phyloP scores from a whole-genome alignment of 345 rosid species.

The Brassica rapa region DNA sequence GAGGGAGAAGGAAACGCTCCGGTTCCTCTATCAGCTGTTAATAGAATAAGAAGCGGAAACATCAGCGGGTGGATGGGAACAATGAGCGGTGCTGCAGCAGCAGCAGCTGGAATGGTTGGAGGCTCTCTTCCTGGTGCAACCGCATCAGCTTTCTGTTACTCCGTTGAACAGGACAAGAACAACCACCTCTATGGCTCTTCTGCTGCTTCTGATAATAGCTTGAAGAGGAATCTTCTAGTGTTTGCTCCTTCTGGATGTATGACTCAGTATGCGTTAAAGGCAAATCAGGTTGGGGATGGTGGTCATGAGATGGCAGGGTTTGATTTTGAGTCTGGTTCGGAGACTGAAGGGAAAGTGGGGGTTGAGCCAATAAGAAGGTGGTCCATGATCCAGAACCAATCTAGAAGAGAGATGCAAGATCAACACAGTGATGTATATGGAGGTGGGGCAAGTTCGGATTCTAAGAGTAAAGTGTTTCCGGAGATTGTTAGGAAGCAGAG shows the following conservation, averaged over 20 bases:
- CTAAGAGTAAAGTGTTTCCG: background rate
- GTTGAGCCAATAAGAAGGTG: background rate
- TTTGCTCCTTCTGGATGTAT: constrained; percentile 76
- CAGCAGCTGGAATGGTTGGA: constrained; percentile 73
- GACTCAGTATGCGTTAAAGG: constrained; percentile 66
- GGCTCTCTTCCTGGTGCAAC: constrained; percentile 53
- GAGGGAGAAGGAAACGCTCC: constrained; percentile 52
- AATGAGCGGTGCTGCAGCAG: constrained; percentile 64
- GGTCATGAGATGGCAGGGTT: constrained; percentile 40
- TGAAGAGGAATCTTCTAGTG: constrained; percentile 60
- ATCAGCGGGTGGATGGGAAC: constrained; percentile 81
- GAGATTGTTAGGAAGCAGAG: background rate
- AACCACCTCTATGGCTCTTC: background rate
- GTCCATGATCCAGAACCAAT: background rate
- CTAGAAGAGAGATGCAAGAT: background rate
- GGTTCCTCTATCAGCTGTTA: constrained; percentile 76
- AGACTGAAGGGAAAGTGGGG: background rate
- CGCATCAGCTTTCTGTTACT: background rate
- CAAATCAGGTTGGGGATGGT: constrained; percentile 33
- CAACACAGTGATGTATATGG: background rate
- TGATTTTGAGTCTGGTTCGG: background rate
- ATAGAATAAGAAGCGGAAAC: constrained; percentile 78
- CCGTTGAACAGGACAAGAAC: background rate
- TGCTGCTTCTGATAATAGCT: constrained; percentile 27
- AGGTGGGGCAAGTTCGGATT: background rate